phyloP scores from a whole-genome alignment of 495 filamentous ascomycete species.

The Penicillium simplicissimum region DNA sequence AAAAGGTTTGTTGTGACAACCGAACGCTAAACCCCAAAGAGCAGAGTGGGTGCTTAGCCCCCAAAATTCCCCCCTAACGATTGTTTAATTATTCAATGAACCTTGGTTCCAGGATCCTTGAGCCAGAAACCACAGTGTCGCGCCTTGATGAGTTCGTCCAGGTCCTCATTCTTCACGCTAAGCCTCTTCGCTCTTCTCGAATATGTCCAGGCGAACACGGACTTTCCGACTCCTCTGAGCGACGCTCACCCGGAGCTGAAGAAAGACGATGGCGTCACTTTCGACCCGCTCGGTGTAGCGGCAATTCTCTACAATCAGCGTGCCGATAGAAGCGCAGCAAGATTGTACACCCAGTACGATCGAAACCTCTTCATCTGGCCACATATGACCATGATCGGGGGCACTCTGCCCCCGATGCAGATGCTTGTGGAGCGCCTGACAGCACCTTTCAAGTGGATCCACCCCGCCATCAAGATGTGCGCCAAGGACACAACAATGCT shows the following conservation, averaged over 20 bases:
- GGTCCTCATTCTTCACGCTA: background rate
- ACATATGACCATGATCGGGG: conserved; percentile 36
- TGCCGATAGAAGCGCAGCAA: conserved; percentile 27
- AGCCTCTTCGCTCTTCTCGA: background rate
- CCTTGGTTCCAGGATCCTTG: background rate
- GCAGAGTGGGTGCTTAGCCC: background rate
- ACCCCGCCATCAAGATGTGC: conserved; percentile 31
- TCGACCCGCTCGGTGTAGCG: conserved; percentile 36
- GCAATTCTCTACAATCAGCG: conserved; percentile 34
- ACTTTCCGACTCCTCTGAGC: conserved; percentile 6
- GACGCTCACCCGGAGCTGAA: conserved; percentile 10
- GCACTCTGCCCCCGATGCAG: conserved; percentile 29
- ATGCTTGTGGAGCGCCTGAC: conserved; percentile 34
- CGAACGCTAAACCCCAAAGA: background rate
- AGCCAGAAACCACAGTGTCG: background rate
- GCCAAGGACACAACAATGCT: conserved; percentile 29
- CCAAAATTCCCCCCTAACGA: background rate
- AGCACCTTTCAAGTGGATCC: conserved; percentile 24
- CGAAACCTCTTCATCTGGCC: conserved; percentile 31
- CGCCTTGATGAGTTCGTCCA: background rate
- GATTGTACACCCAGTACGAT: conserved; percentile 33
- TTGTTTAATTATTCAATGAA: background rate
- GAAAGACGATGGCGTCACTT: conserved; percentile 20
- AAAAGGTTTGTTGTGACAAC: background rate
- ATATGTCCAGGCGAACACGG: background rate